phyloP scores from a whole-genome alignment of 2,329 filamentous ascomycete genomes.

The Arthroderma sp. region DNA sequence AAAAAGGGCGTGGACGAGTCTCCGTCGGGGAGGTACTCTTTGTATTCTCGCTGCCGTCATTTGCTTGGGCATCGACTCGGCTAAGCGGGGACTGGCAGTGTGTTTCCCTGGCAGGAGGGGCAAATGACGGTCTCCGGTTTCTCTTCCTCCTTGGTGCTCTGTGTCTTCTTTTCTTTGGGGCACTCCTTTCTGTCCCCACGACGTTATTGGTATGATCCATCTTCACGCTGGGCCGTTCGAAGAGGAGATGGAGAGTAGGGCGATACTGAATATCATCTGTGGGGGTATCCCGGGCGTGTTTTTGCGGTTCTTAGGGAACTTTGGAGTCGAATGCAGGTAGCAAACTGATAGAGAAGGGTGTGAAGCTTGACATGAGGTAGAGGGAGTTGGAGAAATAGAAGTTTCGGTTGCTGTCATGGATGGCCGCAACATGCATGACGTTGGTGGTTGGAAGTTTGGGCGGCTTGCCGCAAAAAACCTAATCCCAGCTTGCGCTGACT shows the following conservation, averaged over 20 bases:
- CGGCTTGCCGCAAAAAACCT: background rate
- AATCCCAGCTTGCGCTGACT: background rate
- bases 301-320: background rate
- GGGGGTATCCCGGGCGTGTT: background rate
- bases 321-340: background rate
- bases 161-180: slow-evolving; percentile 57
- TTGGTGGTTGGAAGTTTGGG: background rate
- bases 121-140: slow-evolving; percentile 68
- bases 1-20: slow-evolving; percentile 39
- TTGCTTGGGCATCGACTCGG: slow-evolving; percentile 38
- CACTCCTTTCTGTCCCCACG: slow-evolving; percentile 5
- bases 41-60: slow-evolving; percentile 32
- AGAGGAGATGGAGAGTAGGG: background rate
- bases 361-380: background rate
- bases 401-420: background rate
- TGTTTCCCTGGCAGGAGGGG: slow-evolving; percentile 46
- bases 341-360: background rate
- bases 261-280: background rate
- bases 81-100: slow-evolving; percentile 18
- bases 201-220: slow-evolving; percentile 5
- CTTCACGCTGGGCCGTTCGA: background rate
- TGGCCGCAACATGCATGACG: background rate
- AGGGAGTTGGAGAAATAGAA: background rate
- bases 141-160: slow-evolving; percentile 68
- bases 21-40: slow-evolving; percentile 20